Percentiles rank a stretch among this genome's conserved stretches.
Evolutionary conservation across 768 basidiomycete genomes (phyloP).

Genomic region (Serendipita sp.): DNA sequence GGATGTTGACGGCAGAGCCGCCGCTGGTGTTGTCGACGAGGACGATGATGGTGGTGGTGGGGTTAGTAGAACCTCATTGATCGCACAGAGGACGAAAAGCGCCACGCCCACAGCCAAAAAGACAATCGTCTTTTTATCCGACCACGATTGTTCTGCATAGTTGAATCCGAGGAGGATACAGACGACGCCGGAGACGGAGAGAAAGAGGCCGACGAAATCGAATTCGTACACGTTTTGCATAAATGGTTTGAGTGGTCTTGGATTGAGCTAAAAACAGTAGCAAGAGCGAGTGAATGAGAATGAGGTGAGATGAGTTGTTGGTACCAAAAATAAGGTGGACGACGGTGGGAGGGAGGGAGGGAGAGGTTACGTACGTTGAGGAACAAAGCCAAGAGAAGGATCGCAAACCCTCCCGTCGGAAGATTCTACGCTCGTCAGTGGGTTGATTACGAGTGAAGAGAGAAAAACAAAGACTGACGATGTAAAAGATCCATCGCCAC

Average conservation of each 20-base stretch:
- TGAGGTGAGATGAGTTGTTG: too few species aligned
- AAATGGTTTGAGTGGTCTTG: conserved; percentile 42
- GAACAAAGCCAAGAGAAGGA: conserved; percentile 48
- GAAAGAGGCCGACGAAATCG: conserved; percentile 50
- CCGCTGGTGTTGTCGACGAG: too few species aligned
- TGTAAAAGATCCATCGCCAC: conserved; percentile 52
- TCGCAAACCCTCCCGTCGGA: conserved; percentile 57
- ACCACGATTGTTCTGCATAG: conserved; percentile 51
- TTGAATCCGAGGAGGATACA: conserved; percentile 59
- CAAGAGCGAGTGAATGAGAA: too few species aligned
- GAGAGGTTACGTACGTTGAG: conserved; percentile 27
- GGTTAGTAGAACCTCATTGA: conserved; percentile 35
- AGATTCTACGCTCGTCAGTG: conserved; percentile 21
- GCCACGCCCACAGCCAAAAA: conserved; percentile 43
- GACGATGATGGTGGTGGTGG: too few species aligned
- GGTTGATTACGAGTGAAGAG: not conserved
- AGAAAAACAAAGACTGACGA: conserved; percentile 6
- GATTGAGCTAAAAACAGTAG: conserved; percentile 34
- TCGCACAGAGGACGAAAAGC: conserved; percentile 31
- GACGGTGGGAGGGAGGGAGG: too few species aligned
- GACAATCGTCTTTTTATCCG: conserved; percentile 40
- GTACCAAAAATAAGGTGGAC: not conserved
- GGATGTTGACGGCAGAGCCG: too few species aligned
- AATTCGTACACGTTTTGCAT: conserved; percentile 46
- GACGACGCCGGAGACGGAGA: conserved; percentile 51